These are phyloP conservation scores for Eimeria acervulina DNA, from an alignment of 169 alveolate genomes.

Conservation along the genomic window DNA sequence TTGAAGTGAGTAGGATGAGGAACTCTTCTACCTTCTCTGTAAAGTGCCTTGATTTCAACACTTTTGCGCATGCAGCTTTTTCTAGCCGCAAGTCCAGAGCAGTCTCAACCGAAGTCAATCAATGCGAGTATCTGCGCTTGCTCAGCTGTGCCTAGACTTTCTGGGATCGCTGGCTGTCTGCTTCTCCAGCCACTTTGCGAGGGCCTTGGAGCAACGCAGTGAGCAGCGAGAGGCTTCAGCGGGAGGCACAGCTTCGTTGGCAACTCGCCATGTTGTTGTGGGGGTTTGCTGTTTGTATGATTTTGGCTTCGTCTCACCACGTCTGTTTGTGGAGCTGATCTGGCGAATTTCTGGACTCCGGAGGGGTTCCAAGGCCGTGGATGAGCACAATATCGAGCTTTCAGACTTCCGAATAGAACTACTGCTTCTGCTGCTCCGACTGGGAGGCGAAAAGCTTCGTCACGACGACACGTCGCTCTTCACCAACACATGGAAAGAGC, in stretches of 20 bases:
- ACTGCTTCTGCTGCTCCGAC: slow-evolving; percentile 71
- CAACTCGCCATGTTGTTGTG: slow-evolving; percentile 62
- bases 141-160: slow-evolving; percentile 47
- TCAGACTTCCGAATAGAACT: slow-evolving; percentile 78
- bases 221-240: neutral
- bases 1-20: slow-evolving; percentile 19
- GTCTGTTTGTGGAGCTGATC: slow-evolving; percentile 39
- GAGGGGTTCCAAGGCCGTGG: neutral
- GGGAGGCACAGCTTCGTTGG: slow-evolving; percentile 36
- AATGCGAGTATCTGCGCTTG: neutral
- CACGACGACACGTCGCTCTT: slow-evolving; percentile 68
- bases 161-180: slow-evolving; percentile 42
- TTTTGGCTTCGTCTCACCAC: slow-evolving; percentile 64
- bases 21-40: neutral
- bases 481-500: slow-evolving; percentile 62
- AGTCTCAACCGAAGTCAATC: neutral
- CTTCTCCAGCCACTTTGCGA: slow-evolving; percentile 42
- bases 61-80: neutral
- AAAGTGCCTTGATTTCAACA: neutral
- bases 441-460: slow-evolving; percentile 81
- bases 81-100: neutral
- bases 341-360: slow-evolving; percentile 19
- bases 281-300: slow-evolving; percentile 70
- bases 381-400: neutral
- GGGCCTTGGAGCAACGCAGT: slow-evolving; percentile 19